Conservation (phyloP, 805 yeast genomes). For the Maudiozyma barnettii region DNA sequence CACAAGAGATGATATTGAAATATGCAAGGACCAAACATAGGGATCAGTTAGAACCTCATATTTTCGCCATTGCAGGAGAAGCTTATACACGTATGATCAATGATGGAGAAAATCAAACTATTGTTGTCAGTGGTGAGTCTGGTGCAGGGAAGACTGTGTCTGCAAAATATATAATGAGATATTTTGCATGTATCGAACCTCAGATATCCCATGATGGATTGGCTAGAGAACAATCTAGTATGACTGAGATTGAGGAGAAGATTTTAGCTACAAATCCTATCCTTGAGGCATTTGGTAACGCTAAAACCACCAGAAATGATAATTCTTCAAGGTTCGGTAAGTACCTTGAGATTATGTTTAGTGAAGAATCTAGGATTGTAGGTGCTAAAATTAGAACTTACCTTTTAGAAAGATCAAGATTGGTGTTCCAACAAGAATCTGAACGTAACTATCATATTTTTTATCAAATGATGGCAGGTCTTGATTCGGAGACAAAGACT, state of each 20-base stretch:
- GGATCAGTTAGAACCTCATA: constrained; percentile 82
- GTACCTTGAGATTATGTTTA: constrained; percentile 83
- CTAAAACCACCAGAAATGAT: constrained; percentile 84
- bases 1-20: constrained; percentile 85
- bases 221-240: constrained; percentile 37
- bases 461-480: constrained; percentile 78
- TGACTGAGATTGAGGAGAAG: constrained; percentile 87
- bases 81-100: constrained; percentile 92
- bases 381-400: constrained; percentile 94
- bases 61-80: constrained; percentile 95
- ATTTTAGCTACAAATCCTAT: constrained; percentile 93
- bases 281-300: constrained; percentile 90
- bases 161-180: constrained; percentile 95
- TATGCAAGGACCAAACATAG: constrained; percentile 66
- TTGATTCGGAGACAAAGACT: constrained; percentile 41
- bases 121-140: constrained; percentile 94
- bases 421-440: constrained; percentile 79
- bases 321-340: constrained; percentile 95
- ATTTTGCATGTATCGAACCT: constrained; percentile 86
- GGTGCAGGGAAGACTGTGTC: constrained; percentile 99
- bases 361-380: constrained; percentile 64
- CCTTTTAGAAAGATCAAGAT: constrained; percentile 82
- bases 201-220: constrained; percentile 17
- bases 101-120: constrained; percentile 80
- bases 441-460: constrained; percentile 95